phyloP scores from a whole-genome alignment of 768 basidiomycete genomes.

The Mycena pura region DNA sequence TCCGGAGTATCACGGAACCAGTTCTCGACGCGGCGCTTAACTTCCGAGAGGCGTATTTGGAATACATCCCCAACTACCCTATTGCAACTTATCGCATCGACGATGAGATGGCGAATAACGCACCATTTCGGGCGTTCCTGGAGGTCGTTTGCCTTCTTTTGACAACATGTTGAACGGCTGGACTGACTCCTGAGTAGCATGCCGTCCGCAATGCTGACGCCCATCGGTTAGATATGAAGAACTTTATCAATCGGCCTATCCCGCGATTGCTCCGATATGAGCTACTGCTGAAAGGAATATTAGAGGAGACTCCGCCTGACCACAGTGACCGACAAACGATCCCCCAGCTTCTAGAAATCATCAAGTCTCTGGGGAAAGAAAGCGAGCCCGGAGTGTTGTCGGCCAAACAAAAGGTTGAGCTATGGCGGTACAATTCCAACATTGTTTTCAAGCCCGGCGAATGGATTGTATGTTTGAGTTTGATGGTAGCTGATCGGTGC shows the following conservation, averaged over 20 bases:
- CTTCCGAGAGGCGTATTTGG: constrained; percentile 92
- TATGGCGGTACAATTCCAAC: constrained; percentile 86
- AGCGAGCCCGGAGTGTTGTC: constrained; percentile 86
- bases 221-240: constrained; percentile 88
- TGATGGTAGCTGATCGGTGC: neutral
- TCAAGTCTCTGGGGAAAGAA: constrained; percentile 86
- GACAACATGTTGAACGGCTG: constrained; percentile 26
- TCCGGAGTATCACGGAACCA: constrained; percentile 82
- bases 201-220: constrained; percentile 72
- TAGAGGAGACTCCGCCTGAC: constrained; percentile 72
- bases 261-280: constrained; percentile 90
- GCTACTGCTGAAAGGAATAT: constrained; percentile 79
- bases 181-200: constrained; percentile 34
- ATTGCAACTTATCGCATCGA: constrained; percentile 89
- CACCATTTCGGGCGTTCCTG: constrained; percentile 80
- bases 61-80: constrained; percentile 93
- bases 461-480: constrained; percentile 51
- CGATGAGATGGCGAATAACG: constrained; percentile 85
- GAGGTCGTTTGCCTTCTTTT: constrained; percentile 57
- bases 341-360: constrained; percentile 85
- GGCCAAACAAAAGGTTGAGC: constrained; percentile 87
- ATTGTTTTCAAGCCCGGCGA: constrained; percentile 84
- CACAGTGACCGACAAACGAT: constrained; percentile 87
- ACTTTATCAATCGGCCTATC: constrained; percentile 91
- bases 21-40: constrained; percentile 90